Percentiles rank a stretch among this genome's conserved stretches.
Evolutionary conservation across 805 yeast genomes (phyloP).

Genomic region (Kuraishia piskuri): DNA sequence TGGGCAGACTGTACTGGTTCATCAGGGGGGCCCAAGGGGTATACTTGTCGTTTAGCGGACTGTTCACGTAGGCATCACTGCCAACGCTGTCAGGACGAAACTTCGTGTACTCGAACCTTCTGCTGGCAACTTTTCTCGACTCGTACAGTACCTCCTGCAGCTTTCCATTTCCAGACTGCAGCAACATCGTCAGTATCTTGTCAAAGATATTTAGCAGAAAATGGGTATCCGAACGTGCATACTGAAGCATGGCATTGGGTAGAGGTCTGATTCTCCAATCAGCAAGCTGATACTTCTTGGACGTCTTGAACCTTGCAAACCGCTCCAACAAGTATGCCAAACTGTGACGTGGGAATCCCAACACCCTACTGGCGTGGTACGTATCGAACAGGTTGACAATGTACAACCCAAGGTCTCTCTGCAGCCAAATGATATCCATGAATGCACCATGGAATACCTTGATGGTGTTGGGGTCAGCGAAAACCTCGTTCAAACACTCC

Average conservation of each 20-base stretch:
- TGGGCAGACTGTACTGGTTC: constrained; percentile 55
- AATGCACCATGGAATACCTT: constrained; percentile 95
- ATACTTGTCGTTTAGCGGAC: constrained; percentile 36
- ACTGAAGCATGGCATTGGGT: constrained; percentile 62
- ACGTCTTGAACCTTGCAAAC: constrained; percentile 76
- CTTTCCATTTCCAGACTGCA: constrained; percentile 30
- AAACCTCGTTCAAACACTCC: constrained; percentile 56
- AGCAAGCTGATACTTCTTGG: constrained; percentile 91
- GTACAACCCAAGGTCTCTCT: constrained; percentile 88
- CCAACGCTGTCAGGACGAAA: constrained; percentile 37
- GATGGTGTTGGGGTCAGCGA: constrained; percentile 71
- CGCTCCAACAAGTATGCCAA: constrained; percentile 76
- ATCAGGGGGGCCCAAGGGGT: constrained; percentile 65
- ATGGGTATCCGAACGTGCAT: constrained; percentile 95
- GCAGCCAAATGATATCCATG: constrained; percentile 96
- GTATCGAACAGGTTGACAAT: constrained; percentile 89
- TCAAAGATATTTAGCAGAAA: constrained; percentile 77
- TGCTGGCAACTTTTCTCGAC: constrained; percentile 70
- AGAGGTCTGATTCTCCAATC: constrained; percentile 95
- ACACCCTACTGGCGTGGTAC: constrained; percentile 72
- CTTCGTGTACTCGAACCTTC: constrained; percentile 74
- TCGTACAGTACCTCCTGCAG: constrained; percentile 58
- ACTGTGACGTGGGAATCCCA: constrained; percentile 78
- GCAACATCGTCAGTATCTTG: constrained; percentile 53
- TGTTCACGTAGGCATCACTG: constrained; percentile 6